These are phyloP conservation scores for Phoma herbarum DNA, from an alignment of 2,329 filamentous ascomycete genomes.

Conservation along the genomic window DNA sequence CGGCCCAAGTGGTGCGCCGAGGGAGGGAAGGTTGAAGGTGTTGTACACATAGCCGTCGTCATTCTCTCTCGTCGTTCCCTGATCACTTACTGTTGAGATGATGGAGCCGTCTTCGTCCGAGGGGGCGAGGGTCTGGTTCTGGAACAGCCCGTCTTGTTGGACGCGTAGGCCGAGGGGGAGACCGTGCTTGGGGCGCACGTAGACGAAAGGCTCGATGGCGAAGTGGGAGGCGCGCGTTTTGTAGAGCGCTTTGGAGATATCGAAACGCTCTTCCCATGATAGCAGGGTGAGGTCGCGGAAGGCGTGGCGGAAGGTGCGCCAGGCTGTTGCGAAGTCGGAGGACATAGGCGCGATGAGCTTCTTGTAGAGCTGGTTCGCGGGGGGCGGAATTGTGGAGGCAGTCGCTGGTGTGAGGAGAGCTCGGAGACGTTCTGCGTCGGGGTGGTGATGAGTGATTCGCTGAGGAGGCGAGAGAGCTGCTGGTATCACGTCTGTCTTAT, in stretches of 20 bases:
- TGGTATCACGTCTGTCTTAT: background rate
- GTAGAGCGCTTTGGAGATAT: slow-evolving; percentile 31
- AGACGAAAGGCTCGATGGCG: slow-evolving; percentile 41
- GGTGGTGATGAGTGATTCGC: background rate
- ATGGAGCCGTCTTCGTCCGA: background rate
- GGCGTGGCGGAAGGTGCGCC: slow-evolving; percentile 48
- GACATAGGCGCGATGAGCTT: slow-evolving; percentile 42
- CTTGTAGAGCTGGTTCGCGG: slow-evolving; percentile 20
- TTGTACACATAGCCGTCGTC: slow-evolving; percentile 25
- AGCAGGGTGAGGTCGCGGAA: slow-evolving; percentile 54
- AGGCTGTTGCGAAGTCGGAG: slow-evolving; percentile 46
- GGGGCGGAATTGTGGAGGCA: slow-evolving; percentile 1
- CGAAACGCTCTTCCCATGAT: slow-evolving; percentile 54
- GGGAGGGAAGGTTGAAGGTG: slow-evolving; percentile 19
- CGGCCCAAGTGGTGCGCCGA: slow-evolving; percentile 14
- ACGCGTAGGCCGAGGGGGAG: slow-evolving; percentile 25
- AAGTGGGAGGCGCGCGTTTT: slow-evolving; percentile 26
- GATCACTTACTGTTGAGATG: too few relatives aligned
- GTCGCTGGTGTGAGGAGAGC: slow-evolving; percentile 19
- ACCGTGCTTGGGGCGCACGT: slow-evolving; percentile 28
- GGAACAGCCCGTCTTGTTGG: slow-evolving; percentile 13
- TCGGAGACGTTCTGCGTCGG: slow-evolving; percentile 25
- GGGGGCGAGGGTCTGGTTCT: slow-evolving; percentile 7
- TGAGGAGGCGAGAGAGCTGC: slow-evolving; percentile 25
- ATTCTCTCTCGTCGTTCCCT: background rate